These are phyloP conservation scores for Avena insularis DNA, from an alignment of 176 grass and related monocot genomes.

Conservation along the genomic window DNA sequence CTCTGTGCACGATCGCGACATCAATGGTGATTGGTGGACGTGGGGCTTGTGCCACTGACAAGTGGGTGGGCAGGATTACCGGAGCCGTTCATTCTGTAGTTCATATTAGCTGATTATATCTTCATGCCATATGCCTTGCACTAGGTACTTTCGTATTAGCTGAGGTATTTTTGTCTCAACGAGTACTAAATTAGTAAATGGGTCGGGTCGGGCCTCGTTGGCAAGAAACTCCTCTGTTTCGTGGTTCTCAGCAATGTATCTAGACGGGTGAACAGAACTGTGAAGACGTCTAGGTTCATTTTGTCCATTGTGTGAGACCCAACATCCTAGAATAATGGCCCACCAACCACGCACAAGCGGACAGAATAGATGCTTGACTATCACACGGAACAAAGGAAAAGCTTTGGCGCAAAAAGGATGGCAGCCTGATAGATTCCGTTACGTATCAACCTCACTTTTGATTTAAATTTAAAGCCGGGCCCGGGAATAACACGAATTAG, in stretches of 20 bases:
- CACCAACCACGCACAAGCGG: slow-evolving; percentile 41
- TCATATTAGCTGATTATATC: neutral
- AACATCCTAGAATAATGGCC: slow-evolving; percentile 42
- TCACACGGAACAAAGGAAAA: neutral
- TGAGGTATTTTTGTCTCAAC: neutral
- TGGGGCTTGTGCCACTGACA: neutral
- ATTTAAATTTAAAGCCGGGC: slow-evolving; percentile 11
- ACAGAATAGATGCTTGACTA: neutral
- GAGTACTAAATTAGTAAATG: neutral
- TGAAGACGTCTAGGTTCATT: slow-evolving; percentile 44
- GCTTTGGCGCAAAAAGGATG: neutral
- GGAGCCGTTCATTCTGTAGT: neutral
- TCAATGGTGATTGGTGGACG: neutral
- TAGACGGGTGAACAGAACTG: neutral
- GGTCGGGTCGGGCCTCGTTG: neutral
- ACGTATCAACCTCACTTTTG: neutral
- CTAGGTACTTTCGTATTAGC: neutral
- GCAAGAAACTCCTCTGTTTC: slow-evolving; percentile 16
- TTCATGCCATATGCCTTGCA: no score
- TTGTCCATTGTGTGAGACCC: neutral
- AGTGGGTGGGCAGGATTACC: neutral
- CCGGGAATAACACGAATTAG: neutral
- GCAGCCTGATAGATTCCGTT: slow-evolving; percentile 3
- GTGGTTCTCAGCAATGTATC: neutral
- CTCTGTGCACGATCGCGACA: neutral